phyloP scores from a whole-genome alignment of 208 protist genomes.

The Naegleria gruberi region DNA sequence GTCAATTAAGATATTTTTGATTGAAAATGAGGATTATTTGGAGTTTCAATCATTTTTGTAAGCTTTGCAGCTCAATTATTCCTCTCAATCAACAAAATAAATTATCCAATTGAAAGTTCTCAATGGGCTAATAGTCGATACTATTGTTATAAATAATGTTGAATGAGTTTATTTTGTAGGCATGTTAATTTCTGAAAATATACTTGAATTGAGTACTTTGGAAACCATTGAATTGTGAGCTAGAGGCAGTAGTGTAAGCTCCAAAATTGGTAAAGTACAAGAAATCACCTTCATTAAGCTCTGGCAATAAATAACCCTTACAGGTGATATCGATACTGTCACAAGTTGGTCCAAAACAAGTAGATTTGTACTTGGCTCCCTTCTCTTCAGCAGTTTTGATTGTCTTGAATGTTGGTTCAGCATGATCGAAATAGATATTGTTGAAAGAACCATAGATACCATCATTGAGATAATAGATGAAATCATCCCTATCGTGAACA shows the following conservation, averaged over 20 bases:
- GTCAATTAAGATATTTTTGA: too few species aligned
- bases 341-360: slow-evolving; percentile 71
- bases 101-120: too few species aligned
- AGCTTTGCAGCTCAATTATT: too few species aligned
- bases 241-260: slow-evolving; percentile 63
- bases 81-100: too few species aligned
- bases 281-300: slow-evolving; percentile 63
- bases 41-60: too few species aligned
- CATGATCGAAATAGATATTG: slow-evolving; percentile 68
- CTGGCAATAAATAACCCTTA: slow-evolving; percentile 55
- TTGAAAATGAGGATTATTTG: too few species aligned
- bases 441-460: slow-evolving; percentile 73
- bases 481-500: slow-evolving; percentile 30
- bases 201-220: slow-evolving; percentile 30
- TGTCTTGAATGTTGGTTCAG: slow-evolving; percentile 28
- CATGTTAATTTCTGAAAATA: neutral
- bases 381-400: slow-evolving; percentile 38
- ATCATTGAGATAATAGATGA: slow-evolving; percentile 71
- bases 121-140: too few species aligned
- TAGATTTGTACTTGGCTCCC: slow-evolving; percentile 40
- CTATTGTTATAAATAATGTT: too few species aligned
- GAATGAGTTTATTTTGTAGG: too few species aligned
- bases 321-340: slow-evolving; percentile 66
- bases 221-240: slow-evolving; percentile 68
- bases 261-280: slow-evolving; percentile 63